Percentiles rank a stretch among this genome's conserved stretches.
Conservation (phyloP, 306 rosid genomes). For the Acacia crassicarpa region DNA sequence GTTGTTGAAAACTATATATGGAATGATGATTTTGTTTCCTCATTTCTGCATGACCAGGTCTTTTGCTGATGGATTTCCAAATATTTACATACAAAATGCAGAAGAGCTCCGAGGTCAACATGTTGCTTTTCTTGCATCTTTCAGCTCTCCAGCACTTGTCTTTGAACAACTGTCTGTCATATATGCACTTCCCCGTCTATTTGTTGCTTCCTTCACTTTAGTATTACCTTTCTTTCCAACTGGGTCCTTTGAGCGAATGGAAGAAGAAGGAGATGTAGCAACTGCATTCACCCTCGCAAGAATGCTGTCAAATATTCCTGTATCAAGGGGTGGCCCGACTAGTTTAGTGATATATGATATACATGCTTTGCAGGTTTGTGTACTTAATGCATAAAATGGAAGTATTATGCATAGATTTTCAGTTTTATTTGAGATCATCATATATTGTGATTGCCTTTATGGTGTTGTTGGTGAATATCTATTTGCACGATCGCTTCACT, state of each 20-base stretch:
- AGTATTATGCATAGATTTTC: slow-evolving; percentile 14
- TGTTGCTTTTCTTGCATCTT: slow-evolving; percentile 89
- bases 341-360: slow-evolving; percentile 91
- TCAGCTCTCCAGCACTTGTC: slow-evolving; percentile 86
- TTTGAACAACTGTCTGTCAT: slow-evolving; percentile 95
- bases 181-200: slow-evolving; percentile 87
- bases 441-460: neutral
- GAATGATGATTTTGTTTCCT: slow-evolving; percentile 27
- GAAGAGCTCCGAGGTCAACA: slow-evolving; percentile 96
- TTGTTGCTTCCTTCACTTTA: slow-evolving; percentile 79
- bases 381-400: slow-evolving; percentile 18
- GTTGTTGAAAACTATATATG: neutral
- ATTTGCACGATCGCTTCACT: neutral
- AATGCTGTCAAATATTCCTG: slow-evolving; percentile 89
- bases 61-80: slow-evolving; percentile 95
- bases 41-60: slow-evolving; percentile 57
- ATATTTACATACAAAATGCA: slow-evolving; percentile 77
- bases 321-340: slow-evolving; percentile 96
- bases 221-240: slow-evolving; percentile 98
- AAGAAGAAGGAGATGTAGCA: slow-evolving; percentile 99
- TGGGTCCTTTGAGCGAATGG: slow-evolving; percentile 99
- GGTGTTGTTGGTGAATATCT: neutral
- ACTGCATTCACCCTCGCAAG: slow-evolving; percentile 98
- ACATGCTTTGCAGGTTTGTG: slow-evolving; percentile 93
- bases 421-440: slow-evolving; percentile 9